Conservation (phyloP, 257 asterid species). For the Solanum tarijense region DNA sequence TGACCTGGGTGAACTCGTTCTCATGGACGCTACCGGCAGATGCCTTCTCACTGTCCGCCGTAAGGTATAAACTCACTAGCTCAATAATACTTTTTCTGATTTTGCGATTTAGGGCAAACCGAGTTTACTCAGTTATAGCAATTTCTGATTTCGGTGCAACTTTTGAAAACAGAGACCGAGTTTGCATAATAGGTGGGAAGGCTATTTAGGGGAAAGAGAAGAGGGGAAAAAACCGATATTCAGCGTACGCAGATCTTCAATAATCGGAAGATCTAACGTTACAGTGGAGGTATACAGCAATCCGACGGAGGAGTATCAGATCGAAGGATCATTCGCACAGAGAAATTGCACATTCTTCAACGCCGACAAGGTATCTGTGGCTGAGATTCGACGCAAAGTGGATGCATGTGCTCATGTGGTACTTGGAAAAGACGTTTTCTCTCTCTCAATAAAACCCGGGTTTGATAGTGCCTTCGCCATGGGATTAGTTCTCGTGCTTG, state of each 20-base stretch:
- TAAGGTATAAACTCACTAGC: constrained; percentile 30
- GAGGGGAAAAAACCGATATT: constrained; percentile 44
- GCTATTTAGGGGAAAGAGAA: constrained; percentile 45
- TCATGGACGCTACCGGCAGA: constrained; percentile 59
- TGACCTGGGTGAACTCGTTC: constrained; percentile 43
- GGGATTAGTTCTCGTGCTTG: constrained; percentile 62
- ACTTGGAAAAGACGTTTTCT: constrained; percentile 61
- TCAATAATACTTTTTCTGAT: not conserved
- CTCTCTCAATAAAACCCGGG: constrained; percentile 31
- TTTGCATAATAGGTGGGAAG: constrained; percentile 72
- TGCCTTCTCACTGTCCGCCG: constrained; percentile 76
- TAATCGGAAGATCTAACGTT: constrained; percentile 45
- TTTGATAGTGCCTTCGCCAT: constrained; percentile 69
- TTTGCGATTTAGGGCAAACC: not conserved
- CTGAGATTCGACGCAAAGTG: constrained; percentile 71
- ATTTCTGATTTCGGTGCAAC: not conserved
- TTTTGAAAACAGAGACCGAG: constrained; percentile 54
- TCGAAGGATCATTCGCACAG: constrained; percentile 54
- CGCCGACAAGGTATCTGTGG: constrained; percentile 28
- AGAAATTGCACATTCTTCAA: constrained; percentile 40
- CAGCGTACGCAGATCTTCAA: constrained; percentile 52
- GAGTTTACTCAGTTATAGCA: not conserved
- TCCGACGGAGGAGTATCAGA: constrained; percentile 42
- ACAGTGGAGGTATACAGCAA: constrained; percentile 34
- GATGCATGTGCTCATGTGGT: constrained; percentile 39